Evolutionary conservation across 306 rosid species (phyloP), one percentile per base, ranked within the genome.

Genomic region (Lablab purpureus): DNA sequence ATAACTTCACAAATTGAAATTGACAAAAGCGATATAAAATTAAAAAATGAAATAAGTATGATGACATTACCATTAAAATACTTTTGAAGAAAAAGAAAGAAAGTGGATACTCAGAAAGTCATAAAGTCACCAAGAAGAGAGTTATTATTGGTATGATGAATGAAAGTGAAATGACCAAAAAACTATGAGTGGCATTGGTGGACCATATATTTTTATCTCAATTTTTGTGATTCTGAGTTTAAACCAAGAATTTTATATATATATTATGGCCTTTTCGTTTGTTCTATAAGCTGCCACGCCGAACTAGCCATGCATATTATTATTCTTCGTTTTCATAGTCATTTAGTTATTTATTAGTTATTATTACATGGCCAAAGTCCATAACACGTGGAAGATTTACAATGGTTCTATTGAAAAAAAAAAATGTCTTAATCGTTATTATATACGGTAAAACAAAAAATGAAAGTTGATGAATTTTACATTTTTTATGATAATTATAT

Each of bases 311-410:
- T 58, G 73, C 51, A 4, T 43, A 11, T 64, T 25, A n/a, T 25
- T 14, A 65, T 45, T 65, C 14, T 50, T 64, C 54, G 10, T 65
- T 76, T 56, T 50, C 37, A 13, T 62, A 28, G 17, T 74, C 10
- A 14, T 17, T 45, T 58, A 46, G 11, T 59, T 74, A 10, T 40
- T 59, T 69, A 59, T 54, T 7, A 40, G 8, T 74, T 27, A 55
- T 25, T 59, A 43, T 75, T 60, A 19, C 49, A 49, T 19, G 71
- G 51, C 52, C 73, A 76, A 76, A 64, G 51, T 49, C 25, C 41
- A 76, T 30, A 50, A 50, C 73, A 76, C 81, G 54, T 50, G 54
- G 66, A 36, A 19, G 23, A 63, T 63, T 49, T 17, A 64, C 37
- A 46, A 19, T 28, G 62, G 40, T 32, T 64, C 2, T 10, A 47